These are phyloP conservation scores for Conticribra guillardii DNA, from an alignment of 108 stramenopile species.

Conservation along the genomic window DNA sequence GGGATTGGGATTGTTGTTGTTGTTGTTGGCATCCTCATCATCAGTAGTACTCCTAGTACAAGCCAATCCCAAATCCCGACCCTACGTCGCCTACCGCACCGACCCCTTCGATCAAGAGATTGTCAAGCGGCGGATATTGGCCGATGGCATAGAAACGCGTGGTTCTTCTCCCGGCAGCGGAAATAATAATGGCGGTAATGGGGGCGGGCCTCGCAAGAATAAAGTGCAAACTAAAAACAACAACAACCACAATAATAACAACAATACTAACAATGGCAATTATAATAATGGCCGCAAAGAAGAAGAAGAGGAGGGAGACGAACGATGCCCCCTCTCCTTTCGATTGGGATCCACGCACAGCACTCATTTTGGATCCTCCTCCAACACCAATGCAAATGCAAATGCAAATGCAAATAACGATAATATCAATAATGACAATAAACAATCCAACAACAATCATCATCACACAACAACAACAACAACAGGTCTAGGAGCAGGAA, in stretches of 20 bases:
- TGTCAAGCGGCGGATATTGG: slow-evolving; percentile 23
- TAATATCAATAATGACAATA: no score
- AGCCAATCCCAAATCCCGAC: slow-evolving; percentile 68
- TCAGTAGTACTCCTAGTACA: not conserved
- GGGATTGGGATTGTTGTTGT: no score
- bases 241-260: not conserved
- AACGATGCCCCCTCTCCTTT: slow-evolving; percentile 73
- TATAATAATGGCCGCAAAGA: not conserved
- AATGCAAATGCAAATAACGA: no score
- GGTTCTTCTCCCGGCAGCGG: slow-evolving; percentile 5
- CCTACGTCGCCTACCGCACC: slow-evolving; percentile 85
- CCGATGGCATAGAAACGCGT: slow-evolving; percentile 38
- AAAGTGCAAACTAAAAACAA: slow-evolving; percentile 1
- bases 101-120: slow-evolving; percentile 69
- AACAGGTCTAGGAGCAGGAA: slow-evolving; percentile 13
- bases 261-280: not conserved
- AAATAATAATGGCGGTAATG: not conserved
- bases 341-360: slow-evolving; percentile 64
- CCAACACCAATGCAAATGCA: no score
- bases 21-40: no score
- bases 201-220: not conserved
- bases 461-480: slow-evolving; percentile 4
- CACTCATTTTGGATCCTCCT: slow-evolving; percentile 33
- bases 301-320: slow-evolving; percentile 36
- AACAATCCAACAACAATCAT: slow-evolving; percentile 4